Conservation (phyloP, 192 early-diverging fungal species). For the Lobosporangium transversale region DNA sequence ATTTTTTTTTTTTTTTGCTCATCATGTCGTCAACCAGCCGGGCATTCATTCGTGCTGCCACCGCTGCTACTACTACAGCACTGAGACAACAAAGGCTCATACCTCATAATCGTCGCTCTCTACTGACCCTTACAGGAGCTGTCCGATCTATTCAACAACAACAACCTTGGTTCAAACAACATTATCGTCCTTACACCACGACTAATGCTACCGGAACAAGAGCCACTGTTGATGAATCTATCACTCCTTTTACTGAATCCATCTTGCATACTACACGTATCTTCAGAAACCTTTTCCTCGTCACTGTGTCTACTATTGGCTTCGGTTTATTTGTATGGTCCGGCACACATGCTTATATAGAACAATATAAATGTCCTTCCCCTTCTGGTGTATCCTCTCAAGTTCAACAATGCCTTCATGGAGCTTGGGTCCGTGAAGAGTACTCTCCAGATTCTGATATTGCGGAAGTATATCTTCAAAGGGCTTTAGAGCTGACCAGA, state of each 20-base stretch:
- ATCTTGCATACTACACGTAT: constrained; percentile 20
- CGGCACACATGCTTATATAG: constrained; percentile 63
- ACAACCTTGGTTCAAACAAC: background rate
- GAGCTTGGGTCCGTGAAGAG: constrained; percentile 67
- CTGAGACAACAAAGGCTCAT: background rate
- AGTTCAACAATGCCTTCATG: constrained; percentile 58
- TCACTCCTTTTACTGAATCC: constrained; percentile 5
- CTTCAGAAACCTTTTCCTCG: constrained; percentile 38
- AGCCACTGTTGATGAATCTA: background rate
- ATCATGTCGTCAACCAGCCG: constrained; percentile 17
- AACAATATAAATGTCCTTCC: constrained; percentile 57
- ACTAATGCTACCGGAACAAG: too few species aligned
- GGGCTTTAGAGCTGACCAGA: constrained; percentile 43
- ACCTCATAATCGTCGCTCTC: background rate
- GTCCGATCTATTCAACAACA: background rate
- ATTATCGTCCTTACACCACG: background rate
- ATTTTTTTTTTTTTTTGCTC: too few species aligned
- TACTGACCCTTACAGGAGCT: background rate
- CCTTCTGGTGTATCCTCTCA: constrained; percentile 48
- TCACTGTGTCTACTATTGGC: constrained; percentile 38
- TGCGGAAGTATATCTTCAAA: constrained; percentile 55
- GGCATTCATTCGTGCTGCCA: constrained; percentile 17
- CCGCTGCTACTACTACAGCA: background rate
- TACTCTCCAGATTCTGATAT: constrained; percentile 52
- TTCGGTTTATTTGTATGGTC: constrained; percentile 53